A percentile compares a stretch with the other conserved stretches of the same genome.
These are phyloP conservation scores for Polysphondylium violaceum DNA, from an alignment of 78 protist genomes.

Conservation along the genomic window DNA sequence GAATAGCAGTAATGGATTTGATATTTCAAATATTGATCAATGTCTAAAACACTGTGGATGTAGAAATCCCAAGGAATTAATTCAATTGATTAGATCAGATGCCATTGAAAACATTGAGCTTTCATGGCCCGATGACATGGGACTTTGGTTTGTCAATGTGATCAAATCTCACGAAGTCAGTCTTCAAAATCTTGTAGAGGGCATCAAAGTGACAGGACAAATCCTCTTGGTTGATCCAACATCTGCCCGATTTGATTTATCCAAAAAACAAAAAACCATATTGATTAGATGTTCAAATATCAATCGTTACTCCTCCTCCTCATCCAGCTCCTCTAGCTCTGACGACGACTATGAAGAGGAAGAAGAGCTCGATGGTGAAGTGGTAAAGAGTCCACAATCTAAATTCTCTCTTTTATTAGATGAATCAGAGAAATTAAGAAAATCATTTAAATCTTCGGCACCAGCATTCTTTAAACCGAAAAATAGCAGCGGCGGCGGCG, in stretches of 20 bases:
- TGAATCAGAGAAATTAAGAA: conserved; percentile 33
- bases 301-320: background rate
- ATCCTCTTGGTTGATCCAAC: conserved; percentile 46
- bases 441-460: background rate
- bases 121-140: conserved; percentile 82
- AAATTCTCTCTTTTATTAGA: conserved; percentile 52
- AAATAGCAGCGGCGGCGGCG: background rate
- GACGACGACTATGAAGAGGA: conserved; percentile 15
- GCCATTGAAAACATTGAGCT: conserved; percentile 54
- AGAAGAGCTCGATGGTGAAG: conserved; percentile 44
- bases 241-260: conserved; percentile 57
- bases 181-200: conserved; percentile 73
- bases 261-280: conserved; percentile 51
- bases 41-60: conserved; percentile 69
- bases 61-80: conserved; percentile 45
- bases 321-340: background rate
- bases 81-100: conserved; percentile 75
- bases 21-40: background rate
- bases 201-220: conserved; percentile 51
- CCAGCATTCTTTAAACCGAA: conserved; percentile 13
- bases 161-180: conserved; percentile 58
- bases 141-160: conserved; percentile 58
- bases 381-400: conserved; percentile 27
- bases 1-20: background rate
- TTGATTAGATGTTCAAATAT: conserved; percentile 41